A percentile compares a stretch with the other conserved stretches of the same genome.
These are phyloP conservation scores for Linnemannia exigua DNA, from an alignment of 192 early-diverging fungal species.

Conservation along the genomic window DNA sequence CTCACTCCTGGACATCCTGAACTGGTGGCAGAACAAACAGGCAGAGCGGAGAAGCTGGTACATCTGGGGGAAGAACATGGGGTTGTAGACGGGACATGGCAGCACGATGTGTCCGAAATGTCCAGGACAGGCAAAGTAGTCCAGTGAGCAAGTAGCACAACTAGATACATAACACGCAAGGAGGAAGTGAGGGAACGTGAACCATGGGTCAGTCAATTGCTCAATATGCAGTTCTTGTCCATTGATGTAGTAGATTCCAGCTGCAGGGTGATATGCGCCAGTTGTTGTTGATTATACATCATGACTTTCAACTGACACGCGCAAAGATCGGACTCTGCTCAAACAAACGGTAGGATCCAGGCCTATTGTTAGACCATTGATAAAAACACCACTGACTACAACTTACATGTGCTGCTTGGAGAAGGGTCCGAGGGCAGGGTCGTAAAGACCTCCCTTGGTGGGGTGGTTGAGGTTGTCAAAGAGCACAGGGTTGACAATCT, in stretches of 20 bases:
- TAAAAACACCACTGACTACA: neutral
- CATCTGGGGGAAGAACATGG: slow-evolving; percentile 94
- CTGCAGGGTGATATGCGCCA: too few relatives aligned
- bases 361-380: too few relatives aligned
- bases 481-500: slow-evolving; percentile 88
- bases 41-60: slow-evolving; percentile 87
- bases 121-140: slow-evolving; percentile 96
- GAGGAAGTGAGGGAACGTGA: slow-evolving; percentile 12
- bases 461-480: slow-evolving; percentile 95
- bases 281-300: too few relatives aligned
- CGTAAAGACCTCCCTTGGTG: slow-evolving; percentile 92
- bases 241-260: too few relatives aligned
- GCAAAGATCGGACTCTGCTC: too few relatives aligned
- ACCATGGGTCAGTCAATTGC: neutral
- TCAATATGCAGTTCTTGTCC: neutral
- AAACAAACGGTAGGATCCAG: too few relatives aligned
- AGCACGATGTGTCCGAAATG: slow-evolving; percentile 99
- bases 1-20: slow-evolving; percentile 72
- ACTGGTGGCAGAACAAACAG: slow-evolving; percentile 93
- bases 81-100: slow-evolving; percentile 96
- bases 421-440: slow-evolving; percentile 94
- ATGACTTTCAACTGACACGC: too few relatives aligned
- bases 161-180: slow-evolving; percentile 80
- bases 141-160: slow-evolving; percentile 96
- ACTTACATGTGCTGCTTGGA: slow-evolving; percentile 81